phyloP scores from a whole-genome alignment of 345 rosid species.

The Salix koriyanagi region DNA sequence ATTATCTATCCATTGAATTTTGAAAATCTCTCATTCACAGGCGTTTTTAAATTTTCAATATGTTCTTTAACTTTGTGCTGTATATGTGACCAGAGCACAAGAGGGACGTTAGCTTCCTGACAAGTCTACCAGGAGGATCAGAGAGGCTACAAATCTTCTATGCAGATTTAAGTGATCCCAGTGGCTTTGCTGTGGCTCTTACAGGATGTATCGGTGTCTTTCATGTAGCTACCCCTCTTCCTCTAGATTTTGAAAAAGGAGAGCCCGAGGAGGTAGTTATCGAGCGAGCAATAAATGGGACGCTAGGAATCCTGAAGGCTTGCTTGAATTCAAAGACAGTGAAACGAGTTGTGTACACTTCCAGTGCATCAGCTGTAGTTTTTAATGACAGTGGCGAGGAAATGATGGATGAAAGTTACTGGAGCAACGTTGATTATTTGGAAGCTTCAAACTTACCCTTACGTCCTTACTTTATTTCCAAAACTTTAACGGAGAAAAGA shows the following conservation, averaged over 20 bases:
- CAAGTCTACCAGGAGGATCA: slow-evolving; percentile 50
- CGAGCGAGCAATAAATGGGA: slow-evolving; percentile 45
- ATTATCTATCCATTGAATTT: background rate
- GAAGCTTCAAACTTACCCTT: background rate
- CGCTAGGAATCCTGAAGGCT: slow-evolving; percentile 47
- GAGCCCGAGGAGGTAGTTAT: slow-evolving; percentile 49
- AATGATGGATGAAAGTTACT: slow-evolving; percentile 24
- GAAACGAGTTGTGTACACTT: slow-evolving; percentile 57
- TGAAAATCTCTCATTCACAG: background rate
- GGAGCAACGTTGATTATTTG: background rate
- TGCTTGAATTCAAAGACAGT: slow-evolving; percentile 53
- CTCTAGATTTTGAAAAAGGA: slow-evolving; percentile 19
- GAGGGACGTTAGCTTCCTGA: slow-evolving; percentile 52
- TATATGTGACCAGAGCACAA: slow-evolving; percentile 31
- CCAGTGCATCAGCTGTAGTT: slow-evolving; percentile 30
- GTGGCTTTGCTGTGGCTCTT: slow-evolving; percentile 23
- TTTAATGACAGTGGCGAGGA: slow-evolving; percentile 2
- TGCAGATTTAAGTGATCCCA: slow-evolving; percentile 30
- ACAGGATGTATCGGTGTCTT: slow-evolving; percentile 29
- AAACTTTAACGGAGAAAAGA: slow-evolving; percentile 29
- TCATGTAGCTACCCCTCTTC: slow-evolving; percentile 21
- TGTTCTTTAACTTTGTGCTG: background rate
- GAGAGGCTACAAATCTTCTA: slow-evolving; percentile 36
- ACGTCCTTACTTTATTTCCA: slow-evolving; percentile 19
- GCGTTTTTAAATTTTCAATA: background rate